Percentiles rank a stretch among this genome's conserved stretches.
These are phyloP conservation scores for Arabidopsis suecica DNA, from an alignment of 345 rosid genomes.

Conservation along the genomic window DNA sequence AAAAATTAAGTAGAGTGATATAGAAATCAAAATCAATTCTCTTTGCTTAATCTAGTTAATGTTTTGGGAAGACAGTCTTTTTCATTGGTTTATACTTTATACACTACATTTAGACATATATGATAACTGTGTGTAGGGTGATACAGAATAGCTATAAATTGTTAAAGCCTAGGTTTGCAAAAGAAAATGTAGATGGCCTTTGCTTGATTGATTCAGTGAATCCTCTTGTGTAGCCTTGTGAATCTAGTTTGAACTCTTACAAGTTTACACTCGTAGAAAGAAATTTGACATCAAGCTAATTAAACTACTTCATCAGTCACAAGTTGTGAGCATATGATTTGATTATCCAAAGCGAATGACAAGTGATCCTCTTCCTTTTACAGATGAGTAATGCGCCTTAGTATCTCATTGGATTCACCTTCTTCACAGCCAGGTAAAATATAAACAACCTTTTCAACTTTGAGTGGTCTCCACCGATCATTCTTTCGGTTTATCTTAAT, in stretches of 20 bases:
- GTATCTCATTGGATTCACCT: constrained; percentile 32
- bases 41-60: not conserved
- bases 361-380: constrained; percentile 10
- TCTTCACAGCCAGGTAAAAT: constrained; percentile 35
- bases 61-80: not conserved
- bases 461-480: constrained; percentile 1
- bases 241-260: constrained; percentile 7
- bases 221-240: not conserved
- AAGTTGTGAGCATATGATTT: not conserved
- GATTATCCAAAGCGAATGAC: not conserved
- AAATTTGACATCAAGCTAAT: not conserved
- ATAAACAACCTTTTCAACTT: not conserved
- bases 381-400: constrained; percentile 40
- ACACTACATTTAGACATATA: constrained; percentile 3
- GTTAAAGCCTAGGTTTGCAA: constrained; percentile 5
- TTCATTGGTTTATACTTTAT: not conserved
- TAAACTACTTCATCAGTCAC: not conserved
- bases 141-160: constrained; percentile 10
- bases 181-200: not conserved
- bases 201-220: constrained; percentile 11
- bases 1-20: not conserved
- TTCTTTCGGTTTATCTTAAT: not conserved
- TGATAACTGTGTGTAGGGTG: not conserved
- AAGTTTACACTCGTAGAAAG: not conserved
- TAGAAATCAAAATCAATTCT: not conserved